Percentiles rank a stretch among this genome's conserved stretches.
These are phyloP conservation scores for Lolium rigidum DNA, from an alignment of 176 grass and related monocot species.

Conservation along the genomic window DNA sequence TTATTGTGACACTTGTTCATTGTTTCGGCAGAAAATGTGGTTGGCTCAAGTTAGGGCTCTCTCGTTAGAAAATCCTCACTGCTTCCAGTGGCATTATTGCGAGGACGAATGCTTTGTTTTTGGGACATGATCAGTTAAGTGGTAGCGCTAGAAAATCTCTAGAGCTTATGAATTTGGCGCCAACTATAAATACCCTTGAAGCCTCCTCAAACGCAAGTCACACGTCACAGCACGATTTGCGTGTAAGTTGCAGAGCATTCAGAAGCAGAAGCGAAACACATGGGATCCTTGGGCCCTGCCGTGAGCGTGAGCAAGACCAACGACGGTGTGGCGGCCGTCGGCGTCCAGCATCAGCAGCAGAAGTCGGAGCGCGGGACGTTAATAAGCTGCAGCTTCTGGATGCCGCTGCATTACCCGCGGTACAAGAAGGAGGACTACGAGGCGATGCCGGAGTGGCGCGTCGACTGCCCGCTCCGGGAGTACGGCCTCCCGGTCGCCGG, in stretches of 20 bases:
- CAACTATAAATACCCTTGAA: too few relatives aligned
- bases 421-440: slow-evolving; percentile 82
- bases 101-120: neutral
- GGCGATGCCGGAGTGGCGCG: slow-evolving; percentile 83
- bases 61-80: neutral
- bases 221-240: too few relatives aligned
- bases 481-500: slow-evolving; percentile 64
- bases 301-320: slow-evolving; percentile 28
- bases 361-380: slow-evolving; percentile 19
- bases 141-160: neutral
- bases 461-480: slow-evolving; percentile 70
- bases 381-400: slow-evolving; percentile 44
- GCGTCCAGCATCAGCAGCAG: neutral
- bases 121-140: neutral
- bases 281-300: slow-evolving; percentile 51
- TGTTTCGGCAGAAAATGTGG: too few relatives aligned
- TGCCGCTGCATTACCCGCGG: slow-evolving; percentile 78
- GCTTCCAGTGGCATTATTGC: slow-evolving; percentile 16
- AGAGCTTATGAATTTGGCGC: too few relatives aligned
- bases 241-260: neutral
- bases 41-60: too few relatives aligned
- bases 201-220: too few relatives aligned
- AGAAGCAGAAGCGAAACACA: neutral
- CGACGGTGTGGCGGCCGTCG: slow-evolving; percentile 3
- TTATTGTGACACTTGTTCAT: neutral